Evolutionary conservation across 768 basidiomycete species (phyloP).

Genomic region (Filobasidium wieringae): DNA sequence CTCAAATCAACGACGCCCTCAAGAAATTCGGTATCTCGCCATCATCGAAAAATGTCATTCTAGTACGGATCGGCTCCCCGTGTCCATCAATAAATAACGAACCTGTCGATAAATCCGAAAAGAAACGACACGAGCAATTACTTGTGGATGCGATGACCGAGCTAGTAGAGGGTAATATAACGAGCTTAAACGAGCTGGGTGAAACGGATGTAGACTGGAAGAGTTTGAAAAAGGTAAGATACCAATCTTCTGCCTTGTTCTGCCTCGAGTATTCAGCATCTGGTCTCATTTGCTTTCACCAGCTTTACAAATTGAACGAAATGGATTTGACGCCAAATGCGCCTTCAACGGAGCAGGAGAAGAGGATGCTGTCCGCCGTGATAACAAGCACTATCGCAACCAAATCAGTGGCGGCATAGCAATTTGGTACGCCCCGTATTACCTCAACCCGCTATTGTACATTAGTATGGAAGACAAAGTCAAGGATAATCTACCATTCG

Average conservation of each 20-base stretch:
- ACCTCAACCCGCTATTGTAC: too few species aligned
- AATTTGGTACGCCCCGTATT: too few species aligned
- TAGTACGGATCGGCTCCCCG: slow-evolving; percentile 51
- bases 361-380: slow-evolving; percentile 50
- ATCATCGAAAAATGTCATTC: slow-evolving; percentile 52
- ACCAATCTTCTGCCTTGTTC: neutral
- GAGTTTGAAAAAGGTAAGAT: slow-evolving; percentile 58
- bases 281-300: slow-evolving; percentile 19
- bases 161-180: slow-evolving; percentile 51
- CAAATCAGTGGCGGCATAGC: slow-evolving; percentile 51
- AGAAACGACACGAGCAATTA: slow-evolving; percentile 33
- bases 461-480: too few species aligned
- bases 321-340: slow-evolving; percentile 38
- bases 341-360: slow-evolving; percentile 29
- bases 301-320: slow-evolving; percentile 60
- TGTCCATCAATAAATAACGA: neutral
- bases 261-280: neutral
- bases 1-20: slow-evolving; percentile 76
- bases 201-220: slow-evolving; percentile 50
- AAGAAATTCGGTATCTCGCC: slow-evolving; percentile 73
- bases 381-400: slow-evolving; percentile 68
- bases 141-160: slow-evolving; percentile 47
- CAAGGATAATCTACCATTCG: too few species aligned
- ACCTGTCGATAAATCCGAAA: slow-evolving; percentile 28
- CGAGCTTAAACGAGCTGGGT: slow-evolving; percentile 44